Evolutionary conservation across 345 rosid species (phyloP).

Genomic region (Brassica cretica): DNA sequence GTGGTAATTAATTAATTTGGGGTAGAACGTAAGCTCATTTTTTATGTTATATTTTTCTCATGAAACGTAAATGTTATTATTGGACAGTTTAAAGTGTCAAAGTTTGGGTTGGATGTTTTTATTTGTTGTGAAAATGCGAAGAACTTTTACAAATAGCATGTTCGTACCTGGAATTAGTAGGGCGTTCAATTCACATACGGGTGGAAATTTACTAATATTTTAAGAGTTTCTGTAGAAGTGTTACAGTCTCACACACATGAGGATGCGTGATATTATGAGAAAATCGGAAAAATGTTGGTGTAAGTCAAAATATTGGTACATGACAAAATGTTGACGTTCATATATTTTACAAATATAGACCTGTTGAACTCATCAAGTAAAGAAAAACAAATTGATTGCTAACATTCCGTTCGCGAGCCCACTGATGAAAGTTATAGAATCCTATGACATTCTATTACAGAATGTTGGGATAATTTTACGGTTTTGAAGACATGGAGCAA

Average conservation of each 20-base stretch:
- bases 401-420: neutral
- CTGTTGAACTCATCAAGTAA: too few relatives aligned
- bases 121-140: neutral
- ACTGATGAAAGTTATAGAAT: neutral
- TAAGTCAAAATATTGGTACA: neutral
- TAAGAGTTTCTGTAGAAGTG: neutral
- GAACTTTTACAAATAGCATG: neutral
- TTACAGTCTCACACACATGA: neutral
- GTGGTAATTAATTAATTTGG: neutral
- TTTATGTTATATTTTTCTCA: neutral
- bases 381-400: neutral
- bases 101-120: neutral
- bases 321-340: neutral
- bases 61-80: neutral
- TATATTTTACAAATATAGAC: too few relatives aligned
- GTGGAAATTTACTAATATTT: neutral
- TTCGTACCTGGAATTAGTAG: neutral
- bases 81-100: neutral
- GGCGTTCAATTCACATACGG: neutral
- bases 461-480: neutral
- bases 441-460: neutral
- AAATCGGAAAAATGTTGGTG: neutral
- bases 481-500: neutral
- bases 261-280: neutral
- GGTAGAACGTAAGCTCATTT: neutral